Conservation (phyloP, 192 early-diverging fungal species). For the Obelidium mucronatum region DNA sequence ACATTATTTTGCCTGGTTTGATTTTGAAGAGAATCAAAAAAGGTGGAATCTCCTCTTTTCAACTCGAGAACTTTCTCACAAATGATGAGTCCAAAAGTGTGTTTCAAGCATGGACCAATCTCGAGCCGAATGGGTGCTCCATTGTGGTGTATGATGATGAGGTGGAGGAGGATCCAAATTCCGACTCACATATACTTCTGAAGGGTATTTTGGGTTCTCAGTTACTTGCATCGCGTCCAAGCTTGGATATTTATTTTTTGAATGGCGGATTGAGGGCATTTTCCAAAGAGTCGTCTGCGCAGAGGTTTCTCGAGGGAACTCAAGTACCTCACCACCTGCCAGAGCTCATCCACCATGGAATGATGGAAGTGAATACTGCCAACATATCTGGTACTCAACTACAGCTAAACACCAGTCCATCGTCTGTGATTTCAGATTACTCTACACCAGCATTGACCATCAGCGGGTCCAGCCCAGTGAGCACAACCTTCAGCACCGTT, state of each 20-base stretch:
- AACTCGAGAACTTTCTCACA: conserved; percentile 46
- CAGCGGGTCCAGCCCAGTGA: background rate
- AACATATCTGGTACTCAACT: background rate
- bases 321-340: conserved; percentile 1
- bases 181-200: conserved; percentile 17
- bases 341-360: background rate
- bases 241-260: conserved; percentile 19
- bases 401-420: background rate
- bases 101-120: conserved; percentile 42
- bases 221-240: background rate
- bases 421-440: conserved; percentile 2
- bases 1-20: conserved; percentile 46
- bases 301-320: background rate
- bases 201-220: conserved; percentile 20
- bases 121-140: background rate
- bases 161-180: conserved; percentile 3
- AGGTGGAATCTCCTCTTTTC: conserved; percentile 42
- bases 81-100: conserved; percentile 23
- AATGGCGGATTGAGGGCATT: conserved; percentile 31
- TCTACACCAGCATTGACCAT: background rate
- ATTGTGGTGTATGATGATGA: conserved; percentile 36
- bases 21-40: conserved; percentile 52
- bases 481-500: background rate
- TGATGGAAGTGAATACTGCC: background rate
- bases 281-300: background rate